phyloP scores from a whole-genome alignment of 2,329 filamentous ascomycete genomes.

The Teratosphaeriaceae sp. region DNA sequence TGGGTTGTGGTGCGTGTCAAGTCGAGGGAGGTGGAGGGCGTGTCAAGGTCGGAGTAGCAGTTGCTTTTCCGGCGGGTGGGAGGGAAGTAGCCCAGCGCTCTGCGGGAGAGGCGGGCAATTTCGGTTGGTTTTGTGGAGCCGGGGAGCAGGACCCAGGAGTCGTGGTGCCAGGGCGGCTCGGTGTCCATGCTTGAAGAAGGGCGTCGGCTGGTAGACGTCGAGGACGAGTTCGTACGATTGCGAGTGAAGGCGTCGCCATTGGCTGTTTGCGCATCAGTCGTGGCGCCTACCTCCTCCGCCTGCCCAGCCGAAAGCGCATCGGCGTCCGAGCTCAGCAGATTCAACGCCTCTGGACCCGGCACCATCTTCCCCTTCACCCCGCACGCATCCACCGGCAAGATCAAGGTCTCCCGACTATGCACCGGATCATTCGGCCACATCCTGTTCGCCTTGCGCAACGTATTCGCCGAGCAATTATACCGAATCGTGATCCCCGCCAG shows the following conservation, averaged over 20 bases:
- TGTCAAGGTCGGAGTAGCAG: constrained; percentile 55
- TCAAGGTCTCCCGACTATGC: constrained; percentile 71
- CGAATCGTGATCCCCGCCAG: constrained; percentile 85
- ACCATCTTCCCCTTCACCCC: constrained; percentile 66
- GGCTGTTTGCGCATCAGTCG: constrained; percentile 25
- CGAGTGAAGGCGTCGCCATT: constrained; percentile 19
- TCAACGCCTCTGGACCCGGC: constrained; percentile 27
- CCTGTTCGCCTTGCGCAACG: constrained; percentile 80
- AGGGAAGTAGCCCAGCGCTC: constrained; percentile 83
- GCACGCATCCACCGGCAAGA: constrained; percentile 85
- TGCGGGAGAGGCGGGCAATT: constrained; percentile 75
- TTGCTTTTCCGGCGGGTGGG: constrained; percentile 82
- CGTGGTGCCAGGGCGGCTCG: constrained; percentile 72
- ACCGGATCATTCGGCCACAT: constrained; percentile 93
- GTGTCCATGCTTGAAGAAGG: constrained; percentile 41
- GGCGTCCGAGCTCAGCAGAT: constrained; percentile 25
- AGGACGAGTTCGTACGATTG: constrained; percentile 32
- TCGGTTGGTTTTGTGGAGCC: constrained; percentile 66
- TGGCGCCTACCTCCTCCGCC: constrained; percentile 31
- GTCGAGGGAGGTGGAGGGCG: constrained; percentile 61
- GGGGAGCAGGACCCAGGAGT: constrained; percentile 81
- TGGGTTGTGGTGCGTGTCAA: constrained; percentile 41
- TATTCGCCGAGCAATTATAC: constrained; percentile 78
- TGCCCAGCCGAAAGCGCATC: constrained; percentile 24
- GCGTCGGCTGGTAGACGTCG: constrained; percentile 27